Evolutionary conservation across 768 basidiomycete species (phyloP), one percentile per base, ranked within the genome.

Genomic region (Leccinum arenicola): DNA sequence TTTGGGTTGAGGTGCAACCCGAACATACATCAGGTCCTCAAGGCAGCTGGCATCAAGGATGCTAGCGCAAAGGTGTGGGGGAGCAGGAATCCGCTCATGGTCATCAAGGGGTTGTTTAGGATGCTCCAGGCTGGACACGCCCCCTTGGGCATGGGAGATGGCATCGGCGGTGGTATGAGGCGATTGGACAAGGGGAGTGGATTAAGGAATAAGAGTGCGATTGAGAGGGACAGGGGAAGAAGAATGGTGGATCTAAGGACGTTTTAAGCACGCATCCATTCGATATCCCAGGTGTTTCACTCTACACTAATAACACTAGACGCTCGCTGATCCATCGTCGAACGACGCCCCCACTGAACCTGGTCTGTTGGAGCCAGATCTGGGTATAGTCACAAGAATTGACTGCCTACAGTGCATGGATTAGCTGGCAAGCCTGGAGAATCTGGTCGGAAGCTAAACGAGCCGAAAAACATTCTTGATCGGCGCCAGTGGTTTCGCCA

Each of bases 31-130:
- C 84, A 88, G 68, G 82, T 99, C 45, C 81, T 95, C 68, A 91
- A 92, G 64, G 94, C 95, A 0, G 95, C 95, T 1, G 97, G 96
- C 11, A 91, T 99, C 76, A 90, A 93, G 72, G 96, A 99, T 75
- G 82, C 91, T 47, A 94, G 91, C 64, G 96, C 92, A 31, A 98
- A 97, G 75, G 91, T 98, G 19, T 91, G 92, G 85, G 95, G 96
- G 15, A 95, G 91, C 68, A 79, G 91, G 63, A 98, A 96, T 74
- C 84, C 82, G 38, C 62, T 73, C 43, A 73, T 71, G 72, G 92
- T 96, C 45, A 84, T 95, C 78, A 96, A 97, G 76, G 86, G 88
- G 25, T 80, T 85, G 15, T 82, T 94, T 65, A 81, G 88, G 71
- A 81, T 97, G 78, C 76, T 99, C 52, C 92, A 95, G 60, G 85